Evolutionary conservation across 2,329 filamentous ascomycete species (phyloP).

Genomic region (Neofusicoccum sp.): DNA sequence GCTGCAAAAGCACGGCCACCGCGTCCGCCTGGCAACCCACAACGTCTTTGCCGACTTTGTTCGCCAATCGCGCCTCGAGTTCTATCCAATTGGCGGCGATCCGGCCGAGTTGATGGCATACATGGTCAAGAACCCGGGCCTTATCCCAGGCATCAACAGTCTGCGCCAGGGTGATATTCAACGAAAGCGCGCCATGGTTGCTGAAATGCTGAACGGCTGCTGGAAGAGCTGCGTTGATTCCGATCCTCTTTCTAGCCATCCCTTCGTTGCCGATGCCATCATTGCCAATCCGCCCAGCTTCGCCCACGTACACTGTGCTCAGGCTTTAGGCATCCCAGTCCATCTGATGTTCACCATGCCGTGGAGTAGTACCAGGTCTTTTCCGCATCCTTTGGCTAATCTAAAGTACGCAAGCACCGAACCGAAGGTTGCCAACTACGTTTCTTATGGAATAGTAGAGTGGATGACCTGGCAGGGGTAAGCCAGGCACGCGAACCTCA

Average conservation of each 20-base stretch:
- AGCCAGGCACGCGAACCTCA: not conserved
- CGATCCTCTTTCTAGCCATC: conserved; percentile 62
- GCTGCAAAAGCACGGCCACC: conserved; percentile 48
- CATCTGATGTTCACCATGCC: conserved; percentile 45
- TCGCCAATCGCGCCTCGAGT: conserved; percentile 49
- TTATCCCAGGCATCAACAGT: conserved; percentile 79
- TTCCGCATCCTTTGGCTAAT: conserved; percentile 53
- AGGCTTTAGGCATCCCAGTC: conserved; percentile 21
- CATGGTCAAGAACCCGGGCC: conserved; percentile 84
- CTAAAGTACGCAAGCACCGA: conserved; percentile 39
- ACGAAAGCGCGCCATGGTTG: conserved; percentile 70
- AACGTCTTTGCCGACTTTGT: conserved; percentile 50
- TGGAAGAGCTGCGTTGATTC: conserved; percentile 84
- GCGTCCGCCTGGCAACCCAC: conserved; percentile 49
- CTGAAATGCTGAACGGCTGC: conserved; percentile 74
- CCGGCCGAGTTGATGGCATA: conserved; percentile 62
- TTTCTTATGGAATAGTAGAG: conserved; percentile 51
- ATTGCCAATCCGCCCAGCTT: conserved; percentile 78
- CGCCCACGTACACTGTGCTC: conserved; percentile 56
- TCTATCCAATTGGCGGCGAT: conserved; percentile 52
- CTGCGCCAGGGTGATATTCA: conserved; percentile 74
- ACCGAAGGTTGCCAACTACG: conserved; percentile 40
- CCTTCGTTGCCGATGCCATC: conserved; percentile 81
- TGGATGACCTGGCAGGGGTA: conserved; percentile 52
- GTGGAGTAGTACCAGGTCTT: conserved; percentile 45